phyloP scores from a whole-genome alignment of 2,329 filamentous ascomycete genomes.

The Neobulgaria alba region DNA sequence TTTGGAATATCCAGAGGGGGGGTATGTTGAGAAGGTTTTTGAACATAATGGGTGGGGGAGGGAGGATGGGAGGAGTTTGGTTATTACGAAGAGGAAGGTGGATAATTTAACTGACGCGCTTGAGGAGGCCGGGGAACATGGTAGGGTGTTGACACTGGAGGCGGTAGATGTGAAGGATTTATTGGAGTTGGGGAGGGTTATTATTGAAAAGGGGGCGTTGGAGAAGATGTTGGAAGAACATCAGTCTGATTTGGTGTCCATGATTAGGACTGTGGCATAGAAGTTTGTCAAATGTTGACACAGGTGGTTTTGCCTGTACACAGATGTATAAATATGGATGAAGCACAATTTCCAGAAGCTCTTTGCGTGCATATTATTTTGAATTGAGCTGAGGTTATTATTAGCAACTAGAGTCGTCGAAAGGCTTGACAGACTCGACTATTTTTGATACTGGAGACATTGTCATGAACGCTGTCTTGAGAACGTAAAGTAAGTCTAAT shows the following conservation, averaged over 20 bases:
- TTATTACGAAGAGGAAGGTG: conserved; percentile 58
- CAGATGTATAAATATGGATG: background rate
- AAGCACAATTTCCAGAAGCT: no score
- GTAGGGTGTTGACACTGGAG: conserved; percentile 57
- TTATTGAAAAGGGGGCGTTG: conserved; percentile 78
- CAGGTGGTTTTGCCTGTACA: background rate
- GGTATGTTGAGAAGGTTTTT: conserved; percentile 61
- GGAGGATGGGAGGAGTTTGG: conserved; percentile 59
- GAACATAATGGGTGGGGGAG: conserved; percentile 61
- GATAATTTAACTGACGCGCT: conserved; percentile 60
- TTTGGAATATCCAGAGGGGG: conserved; percentile 42
- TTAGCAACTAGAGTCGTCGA: no score
- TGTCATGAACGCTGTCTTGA: no score
- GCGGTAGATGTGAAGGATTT: conserved; percentile 96
- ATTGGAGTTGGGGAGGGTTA: conserved; percentile 72
- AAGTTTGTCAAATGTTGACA: background rate
- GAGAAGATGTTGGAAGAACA: conserved; percentile 65
- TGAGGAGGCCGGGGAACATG: conserved; percentile 54
- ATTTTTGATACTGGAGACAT: no score
- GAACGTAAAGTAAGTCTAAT: no score
- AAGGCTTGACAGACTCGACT: no score
- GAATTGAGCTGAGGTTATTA: no score
- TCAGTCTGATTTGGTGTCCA: conserved; percentile 49
- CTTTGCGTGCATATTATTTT: no score
- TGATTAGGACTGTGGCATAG: conserved; percentile 19